Conservation (phyloP, 352 stramenopile species). For the Phytophthora brassicae region DNA sequence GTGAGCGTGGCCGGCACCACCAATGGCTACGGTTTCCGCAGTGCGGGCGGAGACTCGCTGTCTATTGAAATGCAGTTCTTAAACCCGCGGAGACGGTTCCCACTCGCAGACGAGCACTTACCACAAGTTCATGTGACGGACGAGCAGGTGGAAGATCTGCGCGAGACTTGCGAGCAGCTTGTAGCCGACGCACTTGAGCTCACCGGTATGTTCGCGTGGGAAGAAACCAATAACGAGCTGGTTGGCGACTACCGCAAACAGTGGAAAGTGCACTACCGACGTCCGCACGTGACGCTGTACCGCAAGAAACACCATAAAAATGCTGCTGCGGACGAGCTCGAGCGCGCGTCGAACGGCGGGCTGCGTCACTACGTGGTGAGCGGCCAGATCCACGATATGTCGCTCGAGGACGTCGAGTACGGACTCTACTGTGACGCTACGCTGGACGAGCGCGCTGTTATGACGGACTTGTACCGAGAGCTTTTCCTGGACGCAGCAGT, state of each 20-base stretch:
- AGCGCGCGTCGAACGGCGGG: slow-evolving; percentile 25
- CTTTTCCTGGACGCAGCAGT: slow-evolving; percentile 49
- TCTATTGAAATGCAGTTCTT: slow-evolving; percentile 65
- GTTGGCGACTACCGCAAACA: slow-evolving; percentile 33
- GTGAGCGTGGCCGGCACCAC: slow-evolving; percentile 43
- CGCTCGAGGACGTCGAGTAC: slow-evolving; percentile 53
- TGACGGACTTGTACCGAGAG: slow-evolving; percentile 45
- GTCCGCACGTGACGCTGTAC: slow-evolving; percentile 56
- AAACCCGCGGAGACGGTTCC: slow-evolving; percentile 63
- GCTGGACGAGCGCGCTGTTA: slow-evolving; percentile 47
- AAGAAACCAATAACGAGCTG: slow-evolving; percentile 45
- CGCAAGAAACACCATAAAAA: slow-evolving; percentile 41
- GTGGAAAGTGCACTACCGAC: slow-evolving; percentile 59
- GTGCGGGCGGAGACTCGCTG: slow-evolving; percentile 48
- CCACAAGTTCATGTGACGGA: slow-evolving; percentile 41
- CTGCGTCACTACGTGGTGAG: slow-evolving; percentile 48
- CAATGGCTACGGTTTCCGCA: slow-evolving; percentile 54
- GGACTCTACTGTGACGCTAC: slow-evolving; percentile 52
- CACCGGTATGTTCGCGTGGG: slow-evolving; percentile 58
- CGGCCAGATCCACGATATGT: slow-evolving; percentile 50
- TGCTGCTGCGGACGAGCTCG: slow-evolving; percentile 11
- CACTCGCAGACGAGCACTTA: slow-evolving; percentile 54
- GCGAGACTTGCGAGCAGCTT: slow-evolving; percentile 50
- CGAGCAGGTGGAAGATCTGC: slow-evolving; percentile 48
- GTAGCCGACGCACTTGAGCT: slow-evolving; percentile 45